phyloP scores from a whole-genome alignment of 257 asterid genomes.

The Fraxinus anomala region DNA sequence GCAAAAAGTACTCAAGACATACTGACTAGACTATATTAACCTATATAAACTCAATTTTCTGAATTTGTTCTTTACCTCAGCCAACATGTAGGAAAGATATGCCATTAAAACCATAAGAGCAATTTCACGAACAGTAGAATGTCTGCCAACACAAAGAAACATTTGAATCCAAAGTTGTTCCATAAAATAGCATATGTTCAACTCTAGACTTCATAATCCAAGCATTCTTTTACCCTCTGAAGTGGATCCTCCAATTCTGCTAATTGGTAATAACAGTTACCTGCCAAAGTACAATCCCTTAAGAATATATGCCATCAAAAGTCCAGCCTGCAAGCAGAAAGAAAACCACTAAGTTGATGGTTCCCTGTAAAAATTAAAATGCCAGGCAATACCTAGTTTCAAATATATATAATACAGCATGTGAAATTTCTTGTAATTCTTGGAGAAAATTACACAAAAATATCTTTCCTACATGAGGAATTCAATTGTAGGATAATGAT shows the following conservation, averaged over 20 bases:
- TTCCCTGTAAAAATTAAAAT: slow-evolving; percentile 16
- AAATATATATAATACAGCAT: background rate
- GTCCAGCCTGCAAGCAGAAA: slow-evolving; percentile 71
- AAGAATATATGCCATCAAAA: slow-evolving; percentile 68
- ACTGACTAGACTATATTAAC: background rate
- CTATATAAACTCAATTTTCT: background rate
- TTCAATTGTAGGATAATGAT: background rate
- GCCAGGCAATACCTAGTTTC: background rate
- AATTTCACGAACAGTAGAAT: slow-evolving; percentile 84
- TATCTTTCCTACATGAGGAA: background rate
- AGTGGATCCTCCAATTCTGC: slow-evolving; percentile 1
- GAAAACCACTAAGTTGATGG: slow-evolving; percentile 15
- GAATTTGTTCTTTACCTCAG: slow-evolving; percentile 63
- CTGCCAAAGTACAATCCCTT: slow-evolving; percentile 82
- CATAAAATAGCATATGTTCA: slow-evolving; percentile 19
- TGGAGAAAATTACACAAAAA: background rate
- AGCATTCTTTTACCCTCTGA: background rate
- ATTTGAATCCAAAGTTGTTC: slow-evolving; percentile 13
- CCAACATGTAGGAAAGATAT: slow-evolving; percentile 93
- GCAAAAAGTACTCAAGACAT: slow-evolving; percentile 9
- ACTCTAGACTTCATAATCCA: slow-evolving; percentile 19
- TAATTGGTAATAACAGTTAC: slow-evolving; percentile 36
- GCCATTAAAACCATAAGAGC: slow-evolving; percentile 87
- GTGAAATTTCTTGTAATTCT: background rate
- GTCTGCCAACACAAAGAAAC: slow-evolving; percentile 54